Base-by-base conservation (phyloP, 1,284 basidiomycete species). In the Waitea zeae region DNA sequence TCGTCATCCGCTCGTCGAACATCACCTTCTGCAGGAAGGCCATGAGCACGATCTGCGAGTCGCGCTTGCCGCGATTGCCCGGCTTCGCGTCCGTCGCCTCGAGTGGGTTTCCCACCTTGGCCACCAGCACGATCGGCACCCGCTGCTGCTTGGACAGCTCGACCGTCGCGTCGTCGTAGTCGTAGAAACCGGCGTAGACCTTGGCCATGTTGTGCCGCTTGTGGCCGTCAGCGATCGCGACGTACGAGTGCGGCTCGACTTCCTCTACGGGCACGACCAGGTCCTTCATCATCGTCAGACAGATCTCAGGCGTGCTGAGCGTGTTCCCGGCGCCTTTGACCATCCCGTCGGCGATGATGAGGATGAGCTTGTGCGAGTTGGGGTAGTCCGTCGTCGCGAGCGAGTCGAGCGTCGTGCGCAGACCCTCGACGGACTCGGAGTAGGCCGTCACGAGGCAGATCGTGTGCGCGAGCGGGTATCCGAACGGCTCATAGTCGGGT, bases 201-300 rank as follows among this genome's bases (percentile, higher is more conserved):
- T 93, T 93, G 39, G 93, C 93, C 90, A 95, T 95, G 57, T 98
- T 99, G 67, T 97, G 93, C 15, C 88, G 72, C 62, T 97, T 98
- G 64, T 96, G 88, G 20, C 95, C 95, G 53, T 98, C 92, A 17
- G 95, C 95, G 47, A 98, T 97, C 40, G 95, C 90, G 31, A 97
- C 89, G 51, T 98, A 99, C 34, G 90, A 95, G 49, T 95, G 83
- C 5, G 90, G 64, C 52, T 96, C 88, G 33, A 97, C 89, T 40
- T 97, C 87, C 20, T 80, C 64, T 0, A 77, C 69, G 0, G 75
- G 61, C n/a, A 88, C 66, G 39, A 96, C 62, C 37, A 96, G 72
- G 31, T 98, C 92, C 59, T 83, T 90, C 95, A 99, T 97, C 95
- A 98, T 98, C 33, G 70, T 62, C 44, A 99, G 57, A 48, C 82